A percentile compares a stretch with the other conserved stretches of the same genome.
phyloP scores from a whole-genome alignment of 495 filamentous ascomycete species.

The Hypoxylon intermedium region DNA sequence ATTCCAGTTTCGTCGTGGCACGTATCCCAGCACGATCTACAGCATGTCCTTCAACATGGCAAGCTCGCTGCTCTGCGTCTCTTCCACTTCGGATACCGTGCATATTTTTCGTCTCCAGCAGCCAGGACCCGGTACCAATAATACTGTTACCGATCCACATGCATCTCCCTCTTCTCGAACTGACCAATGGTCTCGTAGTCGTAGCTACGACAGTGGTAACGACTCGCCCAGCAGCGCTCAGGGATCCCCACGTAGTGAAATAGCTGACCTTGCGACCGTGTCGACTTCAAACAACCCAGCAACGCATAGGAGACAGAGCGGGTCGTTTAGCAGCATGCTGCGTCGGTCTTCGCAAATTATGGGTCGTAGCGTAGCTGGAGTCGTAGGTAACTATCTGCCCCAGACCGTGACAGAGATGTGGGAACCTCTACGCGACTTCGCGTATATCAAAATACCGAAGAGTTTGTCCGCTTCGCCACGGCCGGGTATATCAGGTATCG shows the following conservation, averaged over 20 bases:
- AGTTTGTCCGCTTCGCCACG: slow-evolving; percentile 44
- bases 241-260: slow-evolving; percentile 54
- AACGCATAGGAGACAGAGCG: slow-evolving; percentile 58
- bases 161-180: slow-evolving; percentile 47
- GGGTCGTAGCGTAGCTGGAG: slow-evolving; percentile 85
- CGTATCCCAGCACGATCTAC: slow-evolving; percentile 91
- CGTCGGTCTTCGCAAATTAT: slow-evolving; percentile 97
- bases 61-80: slow-evolving; percentile 91
- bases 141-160: slow-evolving; percentile 37
- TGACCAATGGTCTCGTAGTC: slow-evolving; percentile 56
- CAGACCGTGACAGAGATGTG: slow-evolving; percentile 94
- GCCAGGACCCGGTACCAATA: slow-evolving; percentile 38
- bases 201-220: slow-evolving; percentile 56
- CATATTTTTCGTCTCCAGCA: slow-evolving; percentile 83
- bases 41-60: slow-evolving; percentile 99
- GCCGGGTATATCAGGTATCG: slow-evolving; percentile 43
- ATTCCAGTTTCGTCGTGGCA: slow-evolving; percentile 92
- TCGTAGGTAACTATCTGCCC: slow-evolving; percentile 89
- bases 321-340: slow-evolving; percentile 84
- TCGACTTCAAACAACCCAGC: slow-evolving; percentile 52
- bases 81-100: slow-evolving; percentile 95
- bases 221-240: slow-evolving; percentile 53
- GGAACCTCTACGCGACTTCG: slow-evolving; percentile 95
- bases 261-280: slow-evolving; percentile 45
- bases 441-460: slow-evolving; percentile 92